These are phyloP conservation scores for Rhodocollybia butyracea DNA, from an alignment of 768 basidiomycete genomes.

Conservation along the genomic window DNA sequence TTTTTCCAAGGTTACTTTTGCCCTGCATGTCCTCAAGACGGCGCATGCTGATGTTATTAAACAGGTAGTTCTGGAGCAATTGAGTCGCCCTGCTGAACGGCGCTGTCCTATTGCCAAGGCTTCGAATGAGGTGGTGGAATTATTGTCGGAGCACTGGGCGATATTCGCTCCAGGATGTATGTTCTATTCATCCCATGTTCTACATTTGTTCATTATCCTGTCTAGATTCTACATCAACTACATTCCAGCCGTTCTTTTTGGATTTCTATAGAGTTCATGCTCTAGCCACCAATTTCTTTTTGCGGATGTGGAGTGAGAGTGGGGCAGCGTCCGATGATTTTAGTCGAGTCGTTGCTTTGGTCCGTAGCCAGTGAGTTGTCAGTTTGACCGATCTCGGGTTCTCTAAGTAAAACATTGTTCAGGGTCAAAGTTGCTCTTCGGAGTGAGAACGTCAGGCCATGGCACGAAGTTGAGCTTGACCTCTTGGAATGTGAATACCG, in stretches of 20 bases:
- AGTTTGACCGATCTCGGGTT: background rate
- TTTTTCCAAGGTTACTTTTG: slow-evolving; percentile 62
- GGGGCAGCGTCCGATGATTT: slow-evolving; percentile 77
- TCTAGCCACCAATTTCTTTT: slow-evolving; percentile 80
- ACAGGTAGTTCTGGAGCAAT: slow-evolving; percentile 79
- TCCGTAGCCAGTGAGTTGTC: slow-evolving; percentile 78
- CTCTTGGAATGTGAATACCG: slow-evolving; percentile 83
- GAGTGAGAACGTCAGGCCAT: slow-evolving; percentile 68
- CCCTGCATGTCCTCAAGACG: background rate
- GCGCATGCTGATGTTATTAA: slow-evolving; percentile 11
- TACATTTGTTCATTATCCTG: slow-evolving; percentile 8
- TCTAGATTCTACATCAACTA: slow-evolving; percentile 73
- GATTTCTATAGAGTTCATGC: slow-evolving; percentile 80
- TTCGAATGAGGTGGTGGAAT: slow-evolving; percentile 82
- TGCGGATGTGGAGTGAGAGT: slow-evolving; percentile 92
- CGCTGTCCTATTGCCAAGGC: slow-evolving; percentile 82
- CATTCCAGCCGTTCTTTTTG: slow-evolving; percentile 85
- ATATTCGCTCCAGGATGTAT: slow-evolving; percentile 84
- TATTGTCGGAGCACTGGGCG: slow-evolving; percentile 82
- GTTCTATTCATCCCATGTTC: slow-evolving; percentile 20
- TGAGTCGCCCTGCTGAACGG: slow-evolving; percentile 67
- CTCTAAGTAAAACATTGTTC: slow-evolving; percentile 9
- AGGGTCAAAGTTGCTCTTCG: slow-evolving; percentile 78
- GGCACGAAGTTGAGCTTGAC: slow-evolving; percentile 82
- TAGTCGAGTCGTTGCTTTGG: slow-evolving; percentile 69